Evolutionary conservation across 148 eudicot species (phyloP).

Genomic region (Mesembryanthemum crystallinum): DNA sequence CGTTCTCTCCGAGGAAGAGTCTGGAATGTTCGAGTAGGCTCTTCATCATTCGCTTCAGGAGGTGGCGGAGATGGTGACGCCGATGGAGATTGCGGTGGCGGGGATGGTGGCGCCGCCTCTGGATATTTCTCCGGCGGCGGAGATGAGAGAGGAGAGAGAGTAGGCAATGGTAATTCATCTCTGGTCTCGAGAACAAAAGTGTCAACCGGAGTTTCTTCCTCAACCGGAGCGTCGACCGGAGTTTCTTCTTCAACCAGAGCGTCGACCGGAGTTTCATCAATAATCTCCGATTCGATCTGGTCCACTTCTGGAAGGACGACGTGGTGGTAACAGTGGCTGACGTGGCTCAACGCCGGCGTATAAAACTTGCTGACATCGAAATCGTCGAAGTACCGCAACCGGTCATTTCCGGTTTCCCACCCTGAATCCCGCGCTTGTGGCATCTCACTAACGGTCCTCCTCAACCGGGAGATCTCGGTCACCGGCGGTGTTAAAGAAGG

Average conservation of each 20-base stretch:
- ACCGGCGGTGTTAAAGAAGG: neutral
- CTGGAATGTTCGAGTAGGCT: constrained; percentile 26
- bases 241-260: constrained; percentile 14
- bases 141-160: constrained; percentile 40
- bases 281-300: neutral
- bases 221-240: constrained; percentile 8
- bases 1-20: constrained; percentile 32
- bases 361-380: constrained; percentile 38
- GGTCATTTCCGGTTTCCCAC: constrained; percentile 36
- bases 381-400: constrained; percentile 55
- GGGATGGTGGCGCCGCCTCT: constrained; percentile 52
- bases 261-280: constrained; percentile 22
- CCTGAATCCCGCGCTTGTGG: constrained; percentile 41
- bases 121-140: constrained; percentile 40
- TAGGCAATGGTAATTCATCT: constrained; percentile 14
- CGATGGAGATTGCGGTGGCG: constrained; percentile 36
- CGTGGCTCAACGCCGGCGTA: constrained; percentile 3
- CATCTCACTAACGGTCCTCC: constrained; percentile 55
- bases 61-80: constrained; percentile 48
- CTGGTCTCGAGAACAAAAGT: constrained; percentile 28
- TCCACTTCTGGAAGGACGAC: neutral
- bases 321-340: neutral
- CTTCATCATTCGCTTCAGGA: constrained; percentile 31
- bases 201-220: constrained; percentile 58
- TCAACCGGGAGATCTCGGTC: constrained; percentile 34